Evolutionary conservation across 2,329 filamentous ascomycete species (phyloP), one percentile per base, ranked within the genome.

Genomic region (Colletotrichum spinosum): DNA sequence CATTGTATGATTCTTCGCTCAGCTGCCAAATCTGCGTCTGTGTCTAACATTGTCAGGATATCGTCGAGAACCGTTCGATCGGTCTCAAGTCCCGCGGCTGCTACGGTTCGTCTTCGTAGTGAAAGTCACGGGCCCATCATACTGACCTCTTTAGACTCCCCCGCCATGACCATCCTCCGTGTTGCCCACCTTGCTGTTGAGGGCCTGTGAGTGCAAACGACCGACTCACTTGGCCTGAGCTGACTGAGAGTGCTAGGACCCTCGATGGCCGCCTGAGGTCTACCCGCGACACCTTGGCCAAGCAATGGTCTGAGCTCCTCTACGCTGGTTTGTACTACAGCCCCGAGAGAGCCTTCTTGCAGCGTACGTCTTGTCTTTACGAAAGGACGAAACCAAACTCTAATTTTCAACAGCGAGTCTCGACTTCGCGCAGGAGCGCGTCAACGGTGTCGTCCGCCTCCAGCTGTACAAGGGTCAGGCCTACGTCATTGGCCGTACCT

Each of bases 241-340:
- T 25, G 25, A 25, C 25, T 25, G 25, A 25, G 25, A 25, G 25
- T 5, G 4, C 9, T 12, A 66, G 63, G 17, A 82, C 84, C 68
- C 79, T 88, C 78, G 85, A 88, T 72, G 78, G 81, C 55, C 80
- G 84, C 69, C 82, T 88, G 17, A 82, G 84, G 67, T 76, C 78
- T 50, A 78, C 88, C 42, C 81, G 85, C 60, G 84, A 87, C 73
- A 81, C 84, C 70, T 83, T 86, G 70, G 77, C 84, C 67, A 84
- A 79, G 37, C 75, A 78, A 33, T 68, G 66, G 62, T 53, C 63
- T 4, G 51, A 67, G 51, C 62, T 70, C 10, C 55, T 68, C n/a
- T 69, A 85, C 79, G 84, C 84, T 72, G 83, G 84, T 69, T 81
- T 86, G 74, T 78, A 77, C 71, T 88, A 88, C 74, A 84, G 80